A percentile compares a stretch with the other conserved stretches of the same genome.
Conservation (phyloP, 352 stramenopile genomes). For the Globisporangium emineosum region DNA sequence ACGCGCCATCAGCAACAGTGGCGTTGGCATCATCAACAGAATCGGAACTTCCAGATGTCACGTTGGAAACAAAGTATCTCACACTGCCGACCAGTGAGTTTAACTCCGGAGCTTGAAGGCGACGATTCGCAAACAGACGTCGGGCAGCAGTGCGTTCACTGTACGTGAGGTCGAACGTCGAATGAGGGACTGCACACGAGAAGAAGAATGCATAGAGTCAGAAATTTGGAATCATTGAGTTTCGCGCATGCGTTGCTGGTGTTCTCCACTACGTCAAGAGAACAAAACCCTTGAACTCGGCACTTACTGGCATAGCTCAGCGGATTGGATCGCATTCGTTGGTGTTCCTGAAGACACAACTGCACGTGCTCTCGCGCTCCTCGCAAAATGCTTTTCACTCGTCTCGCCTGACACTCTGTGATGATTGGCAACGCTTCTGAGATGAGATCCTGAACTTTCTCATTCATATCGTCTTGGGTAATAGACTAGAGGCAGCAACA, state of each 20-base stretch:
- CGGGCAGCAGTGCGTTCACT: conserved; percentile 32
- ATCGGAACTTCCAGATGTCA: conserved; percentile 1
- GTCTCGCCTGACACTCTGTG: conserved; percentile 11
- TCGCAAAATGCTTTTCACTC: conserved; percentile 17
- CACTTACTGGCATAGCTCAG: conserved; percentile 15
- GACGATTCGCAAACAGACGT: conserved; percentile 21
- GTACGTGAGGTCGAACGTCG: conserved; percentile 16
- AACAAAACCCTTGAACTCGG: not conserved
- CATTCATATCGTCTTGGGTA: conserved; percentile 15
- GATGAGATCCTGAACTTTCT: conserved; percentile 16
- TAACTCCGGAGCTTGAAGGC: conserved; percentile 10
- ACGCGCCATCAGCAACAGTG: not conserved
- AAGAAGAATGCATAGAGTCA: not conserved
- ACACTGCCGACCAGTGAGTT: conserved; percentile 43
- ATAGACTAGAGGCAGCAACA: not conserved
- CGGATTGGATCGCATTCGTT: conserved; percentile 2
- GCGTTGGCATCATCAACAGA: not conserved
- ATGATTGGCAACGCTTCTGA: conserved; percentile 12
- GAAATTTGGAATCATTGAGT: not conserved
- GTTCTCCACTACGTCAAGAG: not conserved
- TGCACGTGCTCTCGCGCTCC: conserved; percentile 14
- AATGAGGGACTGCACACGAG: conserved; percentile 8
- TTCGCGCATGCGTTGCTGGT: not conserved
- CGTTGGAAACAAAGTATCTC: conserved; percentile 31
- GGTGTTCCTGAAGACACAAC: conserved; percentile 13